phyloP scores from a whole-genome alignment of 495 filamentous ascomycete genomes.

The Penicillium antarcticum region DNA sequence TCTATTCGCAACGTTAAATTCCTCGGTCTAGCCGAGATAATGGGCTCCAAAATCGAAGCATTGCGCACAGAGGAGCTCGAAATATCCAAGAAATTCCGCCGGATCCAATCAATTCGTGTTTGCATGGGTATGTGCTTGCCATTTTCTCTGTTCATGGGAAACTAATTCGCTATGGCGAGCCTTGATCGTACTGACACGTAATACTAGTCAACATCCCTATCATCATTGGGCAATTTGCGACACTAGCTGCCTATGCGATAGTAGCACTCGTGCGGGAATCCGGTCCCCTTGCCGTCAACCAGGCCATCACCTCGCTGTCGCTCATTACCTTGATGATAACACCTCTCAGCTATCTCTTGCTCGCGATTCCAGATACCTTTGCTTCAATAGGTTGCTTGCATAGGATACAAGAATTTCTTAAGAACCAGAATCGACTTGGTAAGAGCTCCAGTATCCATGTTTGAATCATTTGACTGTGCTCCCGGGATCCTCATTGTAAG shows the following conservation, averaged over 20 bases:
- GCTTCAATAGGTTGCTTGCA: conserved; percentile 19
- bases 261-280: conserved; percentile 13
- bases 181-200: neutral
- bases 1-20: conserved; percentile 20
- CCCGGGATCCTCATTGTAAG: too few species aligned
- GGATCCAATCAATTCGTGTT: conserved; percentile 7
- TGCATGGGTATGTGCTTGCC: conserved; percentile 7
- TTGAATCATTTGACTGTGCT: too few species aligned
- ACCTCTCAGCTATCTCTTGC: conserved; percentile 8
- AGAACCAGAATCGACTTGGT: conserved; percentile 7
- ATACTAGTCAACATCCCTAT: conserved; percentile 13
- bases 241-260: conserved; percentile 17
- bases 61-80: conserved; percentile 12
- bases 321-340: conserved; percentile 18
- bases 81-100: conserved; percentile 13
- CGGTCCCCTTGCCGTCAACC: conserved; percentile 8
- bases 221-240: conserved; percentile 16
- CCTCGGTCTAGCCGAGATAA: conserved; percentile 14
- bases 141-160: too few species aligned
- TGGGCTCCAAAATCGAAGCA: conserved; percentile 7
- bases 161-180: too few species aligned
- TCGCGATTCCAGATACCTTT: conserved; percentile 19
- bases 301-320: conserved; percentile 17
- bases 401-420: conserved; percentile 19
- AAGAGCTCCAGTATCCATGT: neutral